phyloP scores from a whole-genome alignment of 106 monocot genomes.

The Apostasia shenzhenica region DNA sequence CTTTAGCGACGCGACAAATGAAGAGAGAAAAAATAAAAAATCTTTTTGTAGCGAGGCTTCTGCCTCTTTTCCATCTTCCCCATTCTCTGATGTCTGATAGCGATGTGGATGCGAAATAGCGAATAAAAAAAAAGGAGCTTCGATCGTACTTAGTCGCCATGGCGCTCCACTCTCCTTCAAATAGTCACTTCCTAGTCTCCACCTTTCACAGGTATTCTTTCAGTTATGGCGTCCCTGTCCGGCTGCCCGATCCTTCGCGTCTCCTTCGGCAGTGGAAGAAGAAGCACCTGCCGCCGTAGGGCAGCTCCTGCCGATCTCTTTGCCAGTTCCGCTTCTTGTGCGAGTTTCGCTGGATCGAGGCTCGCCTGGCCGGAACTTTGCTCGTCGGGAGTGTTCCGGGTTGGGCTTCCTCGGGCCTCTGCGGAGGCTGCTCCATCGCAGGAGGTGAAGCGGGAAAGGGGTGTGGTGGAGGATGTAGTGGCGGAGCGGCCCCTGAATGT shows the following conservation, averaged over 20 bases:
- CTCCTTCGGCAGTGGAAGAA: not conserved
- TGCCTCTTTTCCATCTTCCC: too few relatives aligned
- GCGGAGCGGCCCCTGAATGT: constrained; percentile 47
- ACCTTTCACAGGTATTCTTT: not conserved
- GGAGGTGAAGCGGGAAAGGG: constrained; percentile 10
- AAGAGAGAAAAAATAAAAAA: too few relatives aligned
- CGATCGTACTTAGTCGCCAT: not conserved
- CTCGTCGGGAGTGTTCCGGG: constrained; percentile 1
- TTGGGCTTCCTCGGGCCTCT: constrained; percentile 11
- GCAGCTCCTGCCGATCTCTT: not conserved
- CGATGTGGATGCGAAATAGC: too few relatives aligned
- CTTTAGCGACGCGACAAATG: too few relatives aligned
- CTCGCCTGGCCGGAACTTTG: not conserved
- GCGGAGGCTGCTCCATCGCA: constrained; percentile 2
- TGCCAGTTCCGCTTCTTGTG: not conserved
- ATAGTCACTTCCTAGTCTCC: not conserved
- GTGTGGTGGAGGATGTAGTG: constrained; percentile 16
- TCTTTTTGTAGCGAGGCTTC: too few relatives aligned
- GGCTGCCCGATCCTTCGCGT: not conserved
- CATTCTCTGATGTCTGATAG: too few relatives aligned
- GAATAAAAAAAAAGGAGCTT: too few relatives aligned
- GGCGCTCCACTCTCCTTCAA: not conserved
- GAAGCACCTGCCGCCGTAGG: not conserved
- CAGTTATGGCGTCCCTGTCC: constrained; percentile 14
- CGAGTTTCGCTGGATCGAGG: not conserved